Evolutionary conservation across 805 yeast species (phyloP).

Genomic region (Kluyveromyces nonfermentans): DNA sequence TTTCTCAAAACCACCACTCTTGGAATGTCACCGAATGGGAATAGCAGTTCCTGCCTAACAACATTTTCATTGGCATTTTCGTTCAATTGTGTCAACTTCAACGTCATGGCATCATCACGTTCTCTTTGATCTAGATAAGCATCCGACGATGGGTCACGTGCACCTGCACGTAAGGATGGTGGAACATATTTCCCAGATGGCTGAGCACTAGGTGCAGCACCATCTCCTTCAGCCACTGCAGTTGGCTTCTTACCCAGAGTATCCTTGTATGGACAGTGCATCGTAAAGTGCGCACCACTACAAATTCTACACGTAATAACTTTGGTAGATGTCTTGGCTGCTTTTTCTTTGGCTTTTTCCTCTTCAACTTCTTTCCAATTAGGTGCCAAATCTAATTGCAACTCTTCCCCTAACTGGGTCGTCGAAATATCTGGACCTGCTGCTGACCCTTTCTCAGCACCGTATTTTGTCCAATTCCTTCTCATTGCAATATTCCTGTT

Average conservation of each 20-base stretch:
- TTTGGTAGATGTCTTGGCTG: conserved; percentile 37
- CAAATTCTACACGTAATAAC: conserved; percentile 76
- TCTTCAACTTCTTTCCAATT: conserved; percentile 72
- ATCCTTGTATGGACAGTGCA: conserved; percentile 93
- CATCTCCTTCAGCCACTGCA: conserved; percentile 26
- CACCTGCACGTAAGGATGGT: conserved; percentile 41
- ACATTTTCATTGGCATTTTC: conserved; percentile 74
- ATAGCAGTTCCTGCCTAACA: conserved; percentile 62
- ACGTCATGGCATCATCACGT: conserved; percentile 78
- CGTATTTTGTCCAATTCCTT: conserved; percentile 81
- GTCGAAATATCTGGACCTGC: conserved; percentile 86
- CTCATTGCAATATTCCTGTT: conserved; percentile 82
- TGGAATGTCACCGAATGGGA: conserved; percentile 53
- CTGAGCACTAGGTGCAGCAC: conserved; percentile 27
- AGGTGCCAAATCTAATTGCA: conserved; percentile 62
- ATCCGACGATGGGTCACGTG: conserved; percentile 31
- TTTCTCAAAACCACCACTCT: conserved; percentile 82
- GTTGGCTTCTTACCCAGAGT: conserved; percentile 48
- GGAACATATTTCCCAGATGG: conserved; percentile 46
- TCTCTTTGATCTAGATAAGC: conserved; percentile 39
- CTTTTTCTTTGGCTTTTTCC: conserved; percentile 40
- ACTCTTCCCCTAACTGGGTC: conserved; percentile 81
- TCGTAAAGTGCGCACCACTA: conserved; percentile 88
- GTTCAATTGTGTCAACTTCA: conserved; percentile 87
- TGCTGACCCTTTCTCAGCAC: conserved; percentile 61